Base-by-base conservation (phyloP, 2,329 filamentous ascomycete genomes). In the Exophiala oligosperma region DNA sequence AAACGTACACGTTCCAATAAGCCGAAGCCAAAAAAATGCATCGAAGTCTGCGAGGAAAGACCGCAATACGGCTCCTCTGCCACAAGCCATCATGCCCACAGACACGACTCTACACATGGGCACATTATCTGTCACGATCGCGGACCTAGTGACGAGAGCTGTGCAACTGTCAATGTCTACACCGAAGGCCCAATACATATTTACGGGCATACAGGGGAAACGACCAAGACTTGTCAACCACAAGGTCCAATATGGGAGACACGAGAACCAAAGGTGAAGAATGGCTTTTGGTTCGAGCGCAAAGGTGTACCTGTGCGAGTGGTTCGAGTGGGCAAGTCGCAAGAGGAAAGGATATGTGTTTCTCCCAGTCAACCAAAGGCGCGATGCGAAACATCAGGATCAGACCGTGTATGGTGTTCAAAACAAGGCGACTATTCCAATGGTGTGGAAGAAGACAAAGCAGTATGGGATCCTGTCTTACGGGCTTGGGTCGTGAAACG, bases 401-500 rank as follows among this genome's bases (percentile, higher is more conserved):
- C 14, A 43, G 40, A 43, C 3, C n/a, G 40, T 9, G 32, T 35
- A 35, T 11, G 32, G 4, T 35, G 21, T 11, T 49, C 26, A 17
- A 17, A 21, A 14, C 14, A 29, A 21, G 14, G 26, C 49, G 17
- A n/a, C 49, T 21, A 23, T 11, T 46, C 37, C 24, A 28, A 49
- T 23, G 43, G 41, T 43, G 52, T 57, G 7, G 49, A 49, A 2
- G 50, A 57, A 55, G 59, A 58, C 50, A 53, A 55, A 23, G 41
- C 51, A 3, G 28, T 41, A n/a, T 62, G 56, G 56, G 60, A 62
- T 35, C 46, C 49, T 7, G 49, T 52, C 9, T 26, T 53, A 32
- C 21, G 49, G 8, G 60, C 60, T 12, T 62, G 40, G 40, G 49
- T 62, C 17, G 41, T 62, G 9, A 57, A 47, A n/a, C 48, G 60